Percentiles rank a stretch among this genome's conserved stretches.
Conservation (phyloP, 2,329 filamentous ascomycete genomes). For the Phyllosticta citriasiana region DNA sequence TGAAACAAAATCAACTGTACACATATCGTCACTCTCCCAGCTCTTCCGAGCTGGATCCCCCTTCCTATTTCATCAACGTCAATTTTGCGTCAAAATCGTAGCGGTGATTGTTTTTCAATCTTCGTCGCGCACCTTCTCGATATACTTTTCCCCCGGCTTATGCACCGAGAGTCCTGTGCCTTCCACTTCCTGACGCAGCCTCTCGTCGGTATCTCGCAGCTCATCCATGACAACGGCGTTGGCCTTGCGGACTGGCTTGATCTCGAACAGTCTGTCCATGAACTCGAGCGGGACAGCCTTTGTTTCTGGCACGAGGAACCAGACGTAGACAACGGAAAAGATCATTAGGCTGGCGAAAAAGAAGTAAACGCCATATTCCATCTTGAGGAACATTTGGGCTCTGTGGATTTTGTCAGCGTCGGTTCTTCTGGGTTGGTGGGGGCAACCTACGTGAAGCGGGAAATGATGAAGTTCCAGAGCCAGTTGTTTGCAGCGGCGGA, state of each 20-base stretch:
- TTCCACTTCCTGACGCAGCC: conserved; percentile 32
- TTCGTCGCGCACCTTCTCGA: conserved; percentile 9
- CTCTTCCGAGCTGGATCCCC: background rate
- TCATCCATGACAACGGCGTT: conserved; percentile 31
- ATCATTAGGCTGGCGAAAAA: conserved; percentile 41
- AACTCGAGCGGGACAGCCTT: conserved; percentile 37
- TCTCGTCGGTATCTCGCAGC: conserved; percentile 28
- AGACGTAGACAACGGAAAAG: conserved; percentile 35
- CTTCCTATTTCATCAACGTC: background rate
- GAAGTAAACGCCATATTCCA: conserved; percentile 35
- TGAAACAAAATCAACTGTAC: background rate
- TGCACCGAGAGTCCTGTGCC: conserved; percentile 20
- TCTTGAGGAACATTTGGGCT: conserved; percentile 45
- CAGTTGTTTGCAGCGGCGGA: conserved; percentile 63
- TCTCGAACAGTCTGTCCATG: conserved; percentile 38
- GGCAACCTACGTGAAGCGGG: conserved; percentile 46
- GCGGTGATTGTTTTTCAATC: background rate
- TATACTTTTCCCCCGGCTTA: conserved; percentile 7
- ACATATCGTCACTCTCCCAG: background rate
- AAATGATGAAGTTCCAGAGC: conserved; percentile 62
- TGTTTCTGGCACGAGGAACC: conserved; percentile 34
- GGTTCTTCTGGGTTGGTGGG: background rate
- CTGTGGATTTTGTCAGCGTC: conserved; percentile 16
- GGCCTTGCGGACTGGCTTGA: conserved; percentile 32
- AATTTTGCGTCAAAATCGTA: background rate